Evolutionary conservation across 2,329 filamentous ascomycete species (phyloP), one percentile per base, ranked within the genome.

Genomic region (Sporothrix humicola): DNA sequence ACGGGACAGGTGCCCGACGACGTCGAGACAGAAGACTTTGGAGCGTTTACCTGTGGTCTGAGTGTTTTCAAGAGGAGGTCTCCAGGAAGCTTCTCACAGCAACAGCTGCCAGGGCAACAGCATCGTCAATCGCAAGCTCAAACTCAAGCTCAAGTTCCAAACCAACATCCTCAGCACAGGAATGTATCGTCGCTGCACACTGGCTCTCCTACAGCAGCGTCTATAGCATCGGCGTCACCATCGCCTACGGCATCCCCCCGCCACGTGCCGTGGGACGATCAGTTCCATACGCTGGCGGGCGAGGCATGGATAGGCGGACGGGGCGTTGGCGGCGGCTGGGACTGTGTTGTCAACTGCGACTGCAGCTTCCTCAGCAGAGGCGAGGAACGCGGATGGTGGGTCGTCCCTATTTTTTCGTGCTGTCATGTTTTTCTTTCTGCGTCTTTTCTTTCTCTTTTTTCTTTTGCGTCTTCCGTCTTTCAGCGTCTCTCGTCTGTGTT

Each of bases 21-120:
- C 79, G 85, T 90, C 44, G 89, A 88, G 8, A 87, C 88, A 71
- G 92, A 96, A 76, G 95, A 98, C 81, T 98, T 97, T 80, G 85
- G 87, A 74, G 93, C 93, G 75, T 97, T 91, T 80, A 97, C 94
- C 1, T 95, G 93, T 79, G 91, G 93, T 0, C 80, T 97, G 78
- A 94, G 90, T 77, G 89, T 89, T 54, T 98, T 84, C 31, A 37
- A 37, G 31, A 37, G 31, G 31, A 37, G 31, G 31, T 5, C 31
- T 77, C 80, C 82, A 74, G 81, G 82, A 70, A 44, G 77, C 79
- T 65, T 77, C n/a, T 82, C 82, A 77, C 75, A 71, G 63, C 79
- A 56, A 20, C 63, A 63, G 61, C 61, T 66, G 61, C 42, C 61
- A 48, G 61, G 61, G 42, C 61, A 66, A 26, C 66, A 23, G 17